Percentiles rank a stretch among this genome's conserved stretches.
phyloP scores from a whole-genome alignment of 306 rosid species.

The Quercus alba region DNA sequence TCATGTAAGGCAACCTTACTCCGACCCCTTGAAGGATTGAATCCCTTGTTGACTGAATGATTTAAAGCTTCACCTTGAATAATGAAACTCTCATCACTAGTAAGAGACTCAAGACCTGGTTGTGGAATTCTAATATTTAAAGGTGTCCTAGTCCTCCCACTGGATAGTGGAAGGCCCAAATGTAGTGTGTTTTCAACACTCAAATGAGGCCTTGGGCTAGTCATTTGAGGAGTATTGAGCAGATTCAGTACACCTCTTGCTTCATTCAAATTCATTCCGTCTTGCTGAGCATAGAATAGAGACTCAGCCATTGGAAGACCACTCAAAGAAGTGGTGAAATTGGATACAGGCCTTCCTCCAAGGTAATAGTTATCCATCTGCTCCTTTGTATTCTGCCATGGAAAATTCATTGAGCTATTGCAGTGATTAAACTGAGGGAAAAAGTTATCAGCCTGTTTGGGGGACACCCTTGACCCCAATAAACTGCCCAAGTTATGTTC shows the following conservation, averaged over 20 bases:
- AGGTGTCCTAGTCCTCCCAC: conserved; percentile 28
- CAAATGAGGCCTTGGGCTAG: conserved; percentile 25
- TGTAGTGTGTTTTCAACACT: conserved; percentile 16
- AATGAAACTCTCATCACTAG: conserved; percentile 50
- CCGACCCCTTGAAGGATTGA: conserved; percentile 25
- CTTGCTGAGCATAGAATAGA: conserved; percentile 10
- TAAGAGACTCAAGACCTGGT: conserved; percentile 30
- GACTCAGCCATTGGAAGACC: conserved; percentile 28
- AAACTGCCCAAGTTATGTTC: conserved; percentile 19
- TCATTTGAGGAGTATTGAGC: conserved; percentile 11
- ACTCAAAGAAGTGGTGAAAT: conserved; percentile 13
- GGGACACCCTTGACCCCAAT: conserved; percentile 19
- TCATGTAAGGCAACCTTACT: conserved; percentile 28
- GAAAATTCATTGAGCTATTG: conserved; percentile 27
- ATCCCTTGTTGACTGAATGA: conserved; percentile 27
- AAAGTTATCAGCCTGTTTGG: not conserved
- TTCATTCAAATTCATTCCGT: conserved; percentile 25
- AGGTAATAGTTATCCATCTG: conserved; percentile 16
- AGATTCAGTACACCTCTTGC: conserved; percentile 23
- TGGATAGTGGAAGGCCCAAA: conserved; percentile 12
- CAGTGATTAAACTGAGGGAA: conserved; percentile 28
- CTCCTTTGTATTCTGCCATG: conserved; percentile 18
- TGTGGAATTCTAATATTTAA: conserved; percentile 28
- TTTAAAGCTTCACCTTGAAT: conserved; percentile 50
- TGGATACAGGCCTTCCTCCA: conserved; percentile 20